Conservation (phyloP, 441 rosid species). For the Breynia disticha region DNA sequence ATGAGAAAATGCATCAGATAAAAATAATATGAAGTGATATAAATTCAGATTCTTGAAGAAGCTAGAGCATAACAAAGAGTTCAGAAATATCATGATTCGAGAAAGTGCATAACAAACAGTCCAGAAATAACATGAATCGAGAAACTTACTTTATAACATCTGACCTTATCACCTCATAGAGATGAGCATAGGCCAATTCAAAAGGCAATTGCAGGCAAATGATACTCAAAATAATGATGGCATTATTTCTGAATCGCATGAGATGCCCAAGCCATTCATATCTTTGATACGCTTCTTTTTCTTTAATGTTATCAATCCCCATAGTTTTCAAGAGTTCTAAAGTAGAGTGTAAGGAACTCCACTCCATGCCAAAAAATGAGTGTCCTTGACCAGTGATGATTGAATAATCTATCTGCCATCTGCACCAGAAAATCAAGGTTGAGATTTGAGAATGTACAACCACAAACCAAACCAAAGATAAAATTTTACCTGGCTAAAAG, state of each 20-base stretch:
- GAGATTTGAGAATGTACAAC: neutral
- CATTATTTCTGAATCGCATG: conserved; percentile 69
- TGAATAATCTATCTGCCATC: conserved; percentile 75
- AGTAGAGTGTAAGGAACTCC: conserved; percentile 46
- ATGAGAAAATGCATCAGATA: neutral
- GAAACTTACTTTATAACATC: conserved; percentile 54
- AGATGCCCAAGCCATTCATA: conserved; percentile 78
- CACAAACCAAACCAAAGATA: neutral
- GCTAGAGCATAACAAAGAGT: too few species aligned
- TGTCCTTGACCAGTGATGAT: conserved; percentile 49
- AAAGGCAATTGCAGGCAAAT: conserved; percentile 94
- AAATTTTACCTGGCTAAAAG: conserved; percentile 54
- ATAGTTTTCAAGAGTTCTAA: conserved; percentile 31
- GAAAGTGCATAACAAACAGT: too few species aligned
- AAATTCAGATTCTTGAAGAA: too few species aligned
- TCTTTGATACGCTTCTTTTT: conserved; percentile 76
- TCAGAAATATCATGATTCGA: neutral
- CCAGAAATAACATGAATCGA: conserved; percentile 7
- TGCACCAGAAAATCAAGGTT: conserved; percentile 16
- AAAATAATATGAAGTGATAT: neutral
- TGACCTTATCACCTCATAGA: conserved; percentile 54
- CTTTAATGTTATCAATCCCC: conserved; percentile 40
- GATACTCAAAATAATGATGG: conserved; percentile 51
- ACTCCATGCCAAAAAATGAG: conserved; percentile 42
- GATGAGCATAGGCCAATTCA: conserved; percentile 93